Base-by-base conservation (phyloP, 768 basidiomycete genomes). In the Tylopilus sp. region DNA sequence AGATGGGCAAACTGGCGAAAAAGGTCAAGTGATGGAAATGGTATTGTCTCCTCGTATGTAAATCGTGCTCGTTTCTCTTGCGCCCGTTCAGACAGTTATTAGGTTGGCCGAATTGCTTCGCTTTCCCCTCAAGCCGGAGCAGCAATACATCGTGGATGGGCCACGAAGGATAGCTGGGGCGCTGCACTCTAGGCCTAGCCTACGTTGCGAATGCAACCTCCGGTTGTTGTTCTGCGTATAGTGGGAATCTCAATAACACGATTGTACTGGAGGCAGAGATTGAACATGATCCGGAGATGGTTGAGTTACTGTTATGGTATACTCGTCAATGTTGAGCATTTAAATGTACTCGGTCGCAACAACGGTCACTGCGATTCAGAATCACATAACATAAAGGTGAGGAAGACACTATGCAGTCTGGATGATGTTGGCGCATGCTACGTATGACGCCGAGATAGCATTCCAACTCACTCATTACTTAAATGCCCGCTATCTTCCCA, bases 21-120 rank as follows among this genome's bases (percentile, higher is more conserved):
- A 58, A 65, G 46, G 65, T 63, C 48, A 74, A 71, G 54, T 54
- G 45, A 55, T 36, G n/a, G 15, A 7, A 33, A 9, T 17, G 33
- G 12, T 12, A 3, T 33, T 41, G 31, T 40, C 13, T 36, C n/a
- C n/a, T n/a, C 38, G 60, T 61, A 18, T 17, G 57, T 59, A 1
- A 4, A 0, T 39, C 21, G 23, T 30, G 22, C 10, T 26, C 20
- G 6, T 17, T 11, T 39, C 26, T 33, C 6, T 40, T 15, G 8
- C 38, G 30, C 25, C 12, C 11, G 33, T 17, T 52, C 23, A 39
- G 22, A 20, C 15, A 18, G 18, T 51, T 7, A 8, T 52, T 11
- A 48, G 48, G 23, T 18, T 13, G 20, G 22, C 13, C 7, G 45
- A 9, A 31, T 20, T 23, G 40, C 43, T 1, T 43, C 4, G 18